phyloP scores from a whole-genome alignment of 106 monocot genomes.

The Dendrobium chrysotoxum region DNA sequence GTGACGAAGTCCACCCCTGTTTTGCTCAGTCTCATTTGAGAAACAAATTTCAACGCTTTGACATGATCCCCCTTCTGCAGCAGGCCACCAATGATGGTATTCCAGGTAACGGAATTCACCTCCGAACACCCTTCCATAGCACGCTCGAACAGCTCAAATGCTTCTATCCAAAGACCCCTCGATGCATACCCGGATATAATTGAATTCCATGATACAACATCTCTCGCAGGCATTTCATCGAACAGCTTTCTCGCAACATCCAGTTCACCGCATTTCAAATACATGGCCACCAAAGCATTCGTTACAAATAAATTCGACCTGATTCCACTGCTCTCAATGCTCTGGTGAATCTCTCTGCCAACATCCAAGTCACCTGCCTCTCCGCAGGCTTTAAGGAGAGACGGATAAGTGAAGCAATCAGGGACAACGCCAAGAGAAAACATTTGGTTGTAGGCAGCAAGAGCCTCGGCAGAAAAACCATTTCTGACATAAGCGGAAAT shows the following conservation, averaged over 20 bases:
- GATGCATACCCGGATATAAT: conserved; percentile 61
- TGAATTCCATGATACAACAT: conserved; percentile 68
- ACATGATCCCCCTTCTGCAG: conserved; percentile 25
- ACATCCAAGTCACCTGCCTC: conserved; percentile 30
- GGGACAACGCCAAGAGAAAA: conserved; percentile 18
- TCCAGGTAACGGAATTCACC: conserved; percentile 38
- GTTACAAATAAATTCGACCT: conserved; percentile 36
- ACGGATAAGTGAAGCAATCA: conserved; percentile 63
- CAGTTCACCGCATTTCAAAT: conserved; percentile 50
- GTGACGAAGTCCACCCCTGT: conserved; percentile 44
- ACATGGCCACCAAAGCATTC: conserved; percentile 67
- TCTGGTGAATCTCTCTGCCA: conserved; percentile 39
- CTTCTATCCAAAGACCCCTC: conserved; percentile 34
- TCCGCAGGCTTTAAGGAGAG: conserved; percentile 66
- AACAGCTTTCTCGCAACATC: conserved; percentile 53
- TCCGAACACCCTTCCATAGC: conserved; percentile 16
- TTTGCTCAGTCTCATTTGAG: conserved; percentile 20
- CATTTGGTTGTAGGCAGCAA: conserved; percentile 40
- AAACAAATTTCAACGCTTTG: conserved; percentile 29
- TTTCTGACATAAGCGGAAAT: conserved; percentile 37
- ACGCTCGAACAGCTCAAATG: conserved; percentile 31
- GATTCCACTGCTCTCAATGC: conserved; percentile 16
- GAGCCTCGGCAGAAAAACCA: conserved; percentile 21
- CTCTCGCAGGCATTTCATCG: conserved; percentile 60
- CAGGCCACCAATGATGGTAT: conserved; percentile 29